Evolutionary conservation across 805 yeast species (phyloP).

Genomic region (Starmerella khaoyaiensis): DNA sequence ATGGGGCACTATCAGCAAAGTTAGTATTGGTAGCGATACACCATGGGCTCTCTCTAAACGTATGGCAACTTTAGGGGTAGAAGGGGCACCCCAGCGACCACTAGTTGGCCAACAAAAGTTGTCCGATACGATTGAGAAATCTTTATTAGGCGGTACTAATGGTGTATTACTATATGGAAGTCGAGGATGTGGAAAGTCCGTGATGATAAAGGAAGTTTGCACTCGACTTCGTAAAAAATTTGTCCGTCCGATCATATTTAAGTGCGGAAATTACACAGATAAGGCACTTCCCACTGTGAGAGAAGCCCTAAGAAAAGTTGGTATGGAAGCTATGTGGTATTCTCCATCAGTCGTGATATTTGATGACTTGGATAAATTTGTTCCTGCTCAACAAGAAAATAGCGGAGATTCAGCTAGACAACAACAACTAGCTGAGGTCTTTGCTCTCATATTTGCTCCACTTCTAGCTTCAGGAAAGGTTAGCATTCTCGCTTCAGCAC

Average conservation of each 20-base stretch:
- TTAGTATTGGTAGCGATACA: conserved; percentile 15
- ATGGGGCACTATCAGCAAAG: conserved; percentile 7
- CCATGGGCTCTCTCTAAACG: conserved; percentile 17
- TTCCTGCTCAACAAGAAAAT: conserved; percentile 52
- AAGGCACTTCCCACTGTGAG: conserved; percentile 40
- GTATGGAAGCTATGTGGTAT: conserved; percentile 53
- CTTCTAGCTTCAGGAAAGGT: conserved; percentile 34
- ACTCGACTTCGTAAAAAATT: conserved; percentile 29
- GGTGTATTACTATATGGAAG: conserved; percentile 60
- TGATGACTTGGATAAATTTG: conserved; percentile 64
- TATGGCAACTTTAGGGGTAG: conserved; percentile 2
- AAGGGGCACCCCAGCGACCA: conserved; percentile 5
- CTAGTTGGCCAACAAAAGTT: conserved; percentile 48
- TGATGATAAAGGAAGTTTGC: conserved; percentile 36
- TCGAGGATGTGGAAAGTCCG: conserved; percentile 72
- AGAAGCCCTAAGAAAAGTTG: conserved; percentile 34
- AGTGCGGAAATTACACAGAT: conserved; percentile 46
- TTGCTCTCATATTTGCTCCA: conserved; percentile 37
- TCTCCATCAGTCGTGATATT: conserved; percentile 61
- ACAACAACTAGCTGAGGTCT: conserved; percentile 50
- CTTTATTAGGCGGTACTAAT: conserved; percentile 33
- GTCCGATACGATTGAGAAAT: conserved; percentile 31
- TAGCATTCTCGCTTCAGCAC: conserved; percentile 48
- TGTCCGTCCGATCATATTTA: conserved; percentile 37
- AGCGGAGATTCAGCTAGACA: conserved; percentile 42